These are phyloP conservation scores for Chlorencoelia australis DNA, from an alignment of 2,329 filamentous ascomycete genomes.

Conservation along the genomic window DNA sequence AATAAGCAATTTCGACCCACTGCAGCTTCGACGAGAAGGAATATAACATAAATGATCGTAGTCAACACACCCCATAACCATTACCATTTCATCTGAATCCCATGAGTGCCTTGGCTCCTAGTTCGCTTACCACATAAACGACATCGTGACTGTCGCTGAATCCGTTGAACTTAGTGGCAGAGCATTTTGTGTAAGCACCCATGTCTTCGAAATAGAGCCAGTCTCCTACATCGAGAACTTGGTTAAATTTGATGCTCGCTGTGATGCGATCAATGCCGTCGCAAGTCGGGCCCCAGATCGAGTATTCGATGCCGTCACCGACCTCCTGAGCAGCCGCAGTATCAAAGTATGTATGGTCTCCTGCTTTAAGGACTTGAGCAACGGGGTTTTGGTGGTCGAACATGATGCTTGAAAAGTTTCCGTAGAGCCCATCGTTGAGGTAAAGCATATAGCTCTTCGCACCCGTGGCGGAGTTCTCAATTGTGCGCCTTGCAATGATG, in stretches of 20 bases:
- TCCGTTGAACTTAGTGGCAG: constrained; percentile 94
- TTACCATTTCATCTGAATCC: constrained; percentile 16
- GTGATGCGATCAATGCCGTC: constrained; percentile 95
- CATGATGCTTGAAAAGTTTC: constrained; percentile 98
- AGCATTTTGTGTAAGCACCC: constrained; percentile 98
- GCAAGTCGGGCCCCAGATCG: constrained; percentile 95
- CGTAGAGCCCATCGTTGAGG: constrained; percentile 94
- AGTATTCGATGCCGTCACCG: constrained; percentile 63
- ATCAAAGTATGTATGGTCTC: constrained; percentile 49
- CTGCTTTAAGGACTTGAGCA: constrained; percentile 66
- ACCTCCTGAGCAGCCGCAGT: constrained; percentile 39
- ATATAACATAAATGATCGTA: too few relatives aligned
- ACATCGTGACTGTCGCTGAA: constrained; percentile 89
- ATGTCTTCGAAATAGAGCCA: constrained; percentile 99
- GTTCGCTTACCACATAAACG: constrained; percentile 91
- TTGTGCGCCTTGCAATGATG: constrained; percentile 87
- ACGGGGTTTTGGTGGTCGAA: constrained; percentile 94
- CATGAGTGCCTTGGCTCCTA: constrained; percentile 69
- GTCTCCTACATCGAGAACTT: constrained; percentile 80
- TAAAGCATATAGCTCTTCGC: constrained; percentile 89
- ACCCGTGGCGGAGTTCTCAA: constrained; percentile 57
- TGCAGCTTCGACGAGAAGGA: too few relatives aligned
- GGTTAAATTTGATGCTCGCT: constrained; percentile 65
- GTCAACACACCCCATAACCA: too few relatives aligned
- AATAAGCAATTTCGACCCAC: too few relatives aligned